Evolutionary conservation across 441 rosid species (phyloP).

Genomic region (Pelargonium cotyledonis): DNA sequence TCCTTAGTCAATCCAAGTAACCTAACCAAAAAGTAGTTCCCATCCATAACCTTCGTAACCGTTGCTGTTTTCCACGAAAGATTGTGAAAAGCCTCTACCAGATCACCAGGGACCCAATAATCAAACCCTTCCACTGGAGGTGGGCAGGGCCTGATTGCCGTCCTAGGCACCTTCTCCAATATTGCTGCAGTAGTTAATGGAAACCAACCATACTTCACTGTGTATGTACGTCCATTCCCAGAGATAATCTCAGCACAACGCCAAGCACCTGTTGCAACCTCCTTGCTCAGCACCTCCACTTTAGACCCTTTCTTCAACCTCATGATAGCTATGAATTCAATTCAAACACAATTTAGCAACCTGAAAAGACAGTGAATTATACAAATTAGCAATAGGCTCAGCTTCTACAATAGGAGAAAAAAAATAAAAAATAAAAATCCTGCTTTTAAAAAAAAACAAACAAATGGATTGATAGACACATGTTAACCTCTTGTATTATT

Average conservation of each 20-base stretch:
- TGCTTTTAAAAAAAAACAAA: no score
- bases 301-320: constrained; percentile 56
- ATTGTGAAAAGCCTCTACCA: constrained; percentile 54
- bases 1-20: constrained; percentile 39
- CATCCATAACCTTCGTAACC: constrained; percentile 32
- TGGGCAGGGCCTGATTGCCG: constrained; percentile 58
- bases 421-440: no score
- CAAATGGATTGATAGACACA: no score
- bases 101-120: constrained; percentile 47
- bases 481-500: no score
- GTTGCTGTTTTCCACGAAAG: constrained; percentile 53
- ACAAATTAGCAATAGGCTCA: neutral
- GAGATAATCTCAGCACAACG: constrained; percentile 49
- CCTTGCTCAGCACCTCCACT: constrained; percentile 57
- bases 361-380: neutral
- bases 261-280: constrained; percentile 49
- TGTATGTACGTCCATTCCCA: constrained; percentile 51
- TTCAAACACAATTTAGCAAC: neutral
- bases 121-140: constrained; percentile 31
- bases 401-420: no score
- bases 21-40: constrained; percentile 37
- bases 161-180: constrained; percentile 44
- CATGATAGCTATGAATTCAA: constrained; percentile 29
- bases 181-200: constrained; percentile 8
- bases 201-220: constrained; percentile 30